These are phyloP conservation scores for Pichia heedii DNA, from an alignment of 805 yeast genomes.

Conservation along the genomic window DNA sequence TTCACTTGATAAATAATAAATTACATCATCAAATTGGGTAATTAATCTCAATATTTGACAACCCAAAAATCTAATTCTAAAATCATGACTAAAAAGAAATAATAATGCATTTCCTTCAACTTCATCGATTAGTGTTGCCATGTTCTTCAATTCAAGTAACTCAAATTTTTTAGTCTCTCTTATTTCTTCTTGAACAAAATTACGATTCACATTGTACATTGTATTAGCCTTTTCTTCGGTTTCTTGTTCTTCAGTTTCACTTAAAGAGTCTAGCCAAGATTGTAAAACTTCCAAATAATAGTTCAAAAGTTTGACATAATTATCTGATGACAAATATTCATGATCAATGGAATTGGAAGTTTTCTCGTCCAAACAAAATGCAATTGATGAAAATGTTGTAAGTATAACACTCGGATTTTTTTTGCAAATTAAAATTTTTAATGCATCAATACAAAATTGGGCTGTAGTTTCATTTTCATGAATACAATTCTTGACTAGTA, in stretches of 20 bases:
- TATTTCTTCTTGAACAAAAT: conserved; percentile 30
- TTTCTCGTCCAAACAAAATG: conserved; percentile 70
- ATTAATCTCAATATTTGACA: conserved; percentile 65
- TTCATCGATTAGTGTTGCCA: conserved; percentile 83
- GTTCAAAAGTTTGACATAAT: conserved; percentile 49
- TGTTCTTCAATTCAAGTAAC: conserved; percentile 65
- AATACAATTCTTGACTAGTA: conserved; percentile 66
- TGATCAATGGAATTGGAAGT: conserved; percentile 47
- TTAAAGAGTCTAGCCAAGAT: conserved; percentile 71
- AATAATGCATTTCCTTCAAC: conserved; percentile 94
- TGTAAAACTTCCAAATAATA: conserved; percentile 72
- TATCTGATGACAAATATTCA: conserved; percentile 51
- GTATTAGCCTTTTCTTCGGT: conserved; percentile 25
- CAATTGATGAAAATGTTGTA: conserved; percentile 66
- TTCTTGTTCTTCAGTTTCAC: conserved; percentile 23
- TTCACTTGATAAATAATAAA: conserved; percentile 38
- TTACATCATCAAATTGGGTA: conserved; percentile 81
- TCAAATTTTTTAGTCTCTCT: conserved; percentile 41
- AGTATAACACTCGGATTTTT: conserved; percentile 63
- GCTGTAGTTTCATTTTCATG: conserved; percentile 60
- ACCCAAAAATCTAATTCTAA: conserved; percentile 64
- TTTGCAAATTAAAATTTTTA: conserved; percentile 57
- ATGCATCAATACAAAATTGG: conserved; percentile 50
- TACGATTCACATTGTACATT: conserved; percentile 28
- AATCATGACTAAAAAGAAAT: conserved; percentile 83